Conservation (phyloP, 73 alveolate genomes). For the Tetrahymena elliotti region DNA sequence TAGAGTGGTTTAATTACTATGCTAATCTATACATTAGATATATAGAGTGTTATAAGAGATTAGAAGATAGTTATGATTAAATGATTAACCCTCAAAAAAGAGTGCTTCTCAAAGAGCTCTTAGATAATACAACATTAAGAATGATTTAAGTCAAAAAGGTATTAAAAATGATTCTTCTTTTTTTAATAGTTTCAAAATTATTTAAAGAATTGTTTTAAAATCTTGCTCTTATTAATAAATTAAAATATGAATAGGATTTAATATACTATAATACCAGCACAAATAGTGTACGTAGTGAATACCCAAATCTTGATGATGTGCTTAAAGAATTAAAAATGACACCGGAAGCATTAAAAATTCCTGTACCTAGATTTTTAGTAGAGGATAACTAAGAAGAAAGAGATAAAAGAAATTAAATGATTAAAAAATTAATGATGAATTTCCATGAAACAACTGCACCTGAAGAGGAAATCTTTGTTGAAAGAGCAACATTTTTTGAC, state of each 20-base stretch:
- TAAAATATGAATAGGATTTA: background rate
- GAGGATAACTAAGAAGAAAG: conserved; percentile 49
- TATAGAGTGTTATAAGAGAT: conserved; percentile 26
- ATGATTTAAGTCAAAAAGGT: conserved; percentile 85
- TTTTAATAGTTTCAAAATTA: too few relatives aligned
- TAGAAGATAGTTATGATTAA: conserved; percentile 97
- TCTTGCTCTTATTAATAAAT: background rate
- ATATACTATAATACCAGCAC: background rate
- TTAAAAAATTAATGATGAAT: conserved; percentile 51
- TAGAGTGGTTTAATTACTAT: conserved; percentile 35
- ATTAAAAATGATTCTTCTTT: background rate
- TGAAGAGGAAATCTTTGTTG: conserved; percentile 71
- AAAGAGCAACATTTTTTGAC: conserved; percentile 52
- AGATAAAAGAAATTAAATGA: conserved; percentile 59
- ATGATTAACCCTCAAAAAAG: conserved; percentile 98
- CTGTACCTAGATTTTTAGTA: conserved; percentile 88
- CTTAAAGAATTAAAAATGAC: conserved; percentile 82
- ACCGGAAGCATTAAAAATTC: conserved; percentile 76
- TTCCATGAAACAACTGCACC: conserved; percentile 68
- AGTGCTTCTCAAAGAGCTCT: conserved; percentile 83
- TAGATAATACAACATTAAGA: conserved; percentile 79
- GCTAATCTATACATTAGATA: conserved; percentile 19
- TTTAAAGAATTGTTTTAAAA: too few relatives aligned
- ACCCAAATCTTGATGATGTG: conserved; percentile 63
- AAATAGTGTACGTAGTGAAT: background rate